A percentile compares a stretch with the other conserved stretches of the same genome.
phyloP scores from a whole-genome alignment of 148 eudicot species.

The Rhododendron molle region DNA sequence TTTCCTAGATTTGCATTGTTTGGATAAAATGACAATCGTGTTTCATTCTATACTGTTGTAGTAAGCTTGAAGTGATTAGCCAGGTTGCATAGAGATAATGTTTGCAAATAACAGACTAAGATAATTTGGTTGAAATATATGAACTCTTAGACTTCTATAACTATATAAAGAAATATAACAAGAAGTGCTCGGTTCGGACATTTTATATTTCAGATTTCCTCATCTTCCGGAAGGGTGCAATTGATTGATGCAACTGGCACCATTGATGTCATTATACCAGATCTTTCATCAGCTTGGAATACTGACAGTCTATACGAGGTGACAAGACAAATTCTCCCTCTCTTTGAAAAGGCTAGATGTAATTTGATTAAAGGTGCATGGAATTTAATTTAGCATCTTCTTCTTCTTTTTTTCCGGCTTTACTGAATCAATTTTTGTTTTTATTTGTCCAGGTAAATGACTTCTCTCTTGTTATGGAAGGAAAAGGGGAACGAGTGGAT shows the following conservation, averaged over 20 bases:
- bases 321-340: not conserved
- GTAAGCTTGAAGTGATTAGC: not conserved
- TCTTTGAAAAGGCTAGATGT: not conserved
- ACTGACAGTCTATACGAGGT: slow-evolving; percentile 61
- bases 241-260: slow-evolving; percentile 66
- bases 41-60: not conserved
- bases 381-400: not conserved
- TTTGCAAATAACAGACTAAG: not conserved
- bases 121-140: not conserved
- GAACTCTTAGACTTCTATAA: not conserved
- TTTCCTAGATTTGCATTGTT: not conserved
- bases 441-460: slow-evolving; percentile 47
- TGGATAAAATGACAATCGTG: not conserved
- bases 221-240: slow-evolving; percentile 72
- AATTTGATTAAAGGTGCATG: slow-evolving; percentile 6
- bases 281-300: slow-evolving; percentile 63
- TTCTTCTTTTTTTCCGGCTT: not conserved
- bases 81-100: not conserved
- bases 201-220: slow-evolving; percentile 48
- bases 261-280: slow-evolving; percentile 64
- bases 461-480: slow-evolving; percentile 67
- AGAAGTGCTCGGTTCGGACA: not conserved
- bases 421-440: not conserved
- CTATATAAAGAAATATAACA: not conserved
- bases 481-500: slow-evolving; percentile 32